Conservation (phyloP, 805 yeast species). For the Spathaspora arborariae region DNA sequence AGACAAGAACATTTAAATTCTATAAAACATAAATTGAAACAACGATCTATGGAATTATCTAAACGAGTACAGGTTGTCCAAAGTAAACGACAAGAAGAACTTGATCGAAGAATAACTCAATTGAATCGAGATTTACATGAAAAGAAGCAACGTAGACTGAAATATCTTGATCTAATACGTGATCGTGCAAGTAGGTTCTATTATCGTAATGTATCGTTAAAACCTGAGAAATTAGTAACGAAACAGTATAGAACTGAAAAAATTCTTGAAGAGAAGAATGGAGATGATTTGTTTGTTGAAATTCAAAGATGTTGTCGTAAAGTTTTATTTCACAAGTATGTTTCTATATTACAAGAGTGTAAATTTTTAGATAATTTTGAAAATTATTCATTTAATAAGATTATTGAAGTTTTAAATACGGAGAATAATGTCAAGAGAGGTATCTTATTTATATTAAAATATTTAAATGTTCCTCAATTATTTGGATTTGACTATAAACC, state of each 20-base stretch:
- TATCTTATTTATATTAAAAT: constrained; percentile 1
- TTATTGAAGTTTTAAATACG: constrained; percentile 1
- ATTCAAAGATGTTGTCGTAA: neutral
- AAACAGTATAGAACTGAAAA: neutral
- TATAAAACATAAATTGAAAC: constrained; percentile 1
- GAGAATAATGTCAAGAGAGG: neutral
- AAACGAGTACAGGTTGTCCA: neutral
- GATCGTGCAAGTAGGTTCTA: constrained; percentile 2
- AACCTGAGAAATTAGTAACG: neutral
- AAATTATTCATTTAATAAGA: neutral
- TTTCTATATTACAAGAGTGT: neutral
- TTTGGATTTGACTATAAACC: constrained; percentile 4
- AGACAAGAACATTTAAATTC: constrained; percentile 4
- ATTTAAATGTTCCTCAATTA: neutral
- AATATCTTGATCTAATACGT: constrained; percentile 5
- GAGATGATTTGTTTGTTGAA: neutral
- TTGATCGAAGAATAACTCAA: neutral
- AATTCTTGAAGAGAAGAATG: neutral
- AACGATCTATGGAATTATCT: neutral
- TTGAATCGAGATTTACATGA: constrained; percentile 1
- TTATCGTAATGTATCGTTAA: neutral
- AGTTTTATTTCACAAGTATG: neutral
- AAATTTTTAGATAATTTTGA: constrained; percentile 5
- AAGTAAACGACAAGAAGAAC: neutral
- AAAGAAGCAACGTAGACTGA: constrained; percentile 5